phyloP scores from a whole-genome alignment of 1,139 yeast genomes.

The Lodderomyces beijingensis region DNA sequence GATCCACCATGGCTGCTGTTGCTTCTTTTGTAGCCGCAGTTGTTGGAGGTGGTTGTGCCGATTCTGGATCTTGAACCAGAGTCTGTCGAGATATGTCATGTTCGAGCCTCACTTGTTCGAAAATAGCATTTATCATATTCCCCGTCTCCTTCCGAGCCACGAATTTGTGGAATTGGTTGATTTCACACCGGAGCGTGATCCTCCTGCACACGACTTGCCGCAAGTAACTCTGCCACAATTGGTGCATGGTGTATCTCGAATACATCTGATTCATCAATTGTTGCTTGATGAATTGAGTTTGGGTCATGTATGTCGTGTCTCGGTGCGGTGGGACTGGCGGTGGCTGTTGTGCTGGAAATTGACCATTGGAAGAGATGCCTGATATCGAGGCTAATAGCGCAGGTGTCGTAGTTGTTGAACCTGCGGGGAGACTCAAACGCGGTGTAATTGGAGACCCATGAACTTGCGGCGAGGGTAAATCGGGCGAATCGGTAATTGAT shows the following conservation, averaged over 20 bases:
- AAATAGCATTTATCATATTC: constrained; percentile 3
- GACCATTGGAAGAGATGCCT: background rate
- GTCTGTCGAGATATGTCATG: no score
- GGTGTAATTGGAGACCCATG: no score
- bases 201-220: constrained; percentile 33
- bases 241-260: constrained; percentile 13
- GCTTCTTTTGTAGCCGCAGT: background rate
- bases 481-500: background rate
- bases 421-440: no score
- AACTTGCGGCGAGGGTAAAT: constrained; percentile 10
- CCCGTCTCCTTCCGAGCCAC: constrained; percentile 15
- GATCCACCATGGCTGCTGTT: background rate
- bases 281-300: background rate
- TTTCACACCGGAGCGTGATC: constrained; percentile 42
- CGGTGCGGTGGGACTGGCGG: background rate
- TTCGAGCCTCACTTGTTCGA: constrained; percentile 3
- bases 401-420: no score
- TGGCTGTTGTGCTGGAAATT: no score
- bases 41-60: background rate
- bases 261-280: background rate
- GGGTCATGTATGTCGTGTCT: background rate
- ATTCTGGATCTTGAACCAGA: background rate
- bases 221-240: constrained; percentile 38
- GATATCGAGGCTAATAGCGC: no score
- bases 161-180: constrained; percentile 31